A percentile compares a stretch with the other conserved stretches of the same genome.
Conservation (phyloP, 2,329 filamentous ascomycete species). For the Colletotrichum abscissum region DNA sequence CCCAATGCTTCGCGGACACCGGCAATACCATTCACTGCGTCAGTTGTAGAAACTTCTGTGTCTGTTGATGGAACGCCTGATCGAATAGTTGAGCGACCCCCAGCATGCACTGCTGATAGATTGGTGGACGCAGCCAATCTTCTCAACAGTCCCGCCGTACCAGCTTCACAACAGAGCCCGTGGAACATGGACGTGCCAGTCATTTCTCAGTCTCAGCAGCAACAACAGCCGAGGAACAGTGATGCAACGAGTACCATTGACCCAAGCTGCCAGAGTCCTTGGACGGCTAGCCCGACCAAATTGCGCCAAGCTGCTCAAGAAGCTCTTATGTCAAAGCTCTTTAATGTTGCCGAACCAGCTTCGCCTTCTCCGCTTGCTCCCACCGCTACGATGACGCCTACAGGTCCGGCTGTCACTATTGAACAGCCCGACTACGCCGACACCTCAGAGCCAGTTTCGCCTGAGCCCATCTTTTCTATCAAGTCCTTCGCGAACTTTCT, state of each 20-base stretch:
- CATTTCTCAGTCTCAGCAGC: background rate
- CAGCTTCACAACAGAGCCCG: conserved; percentile 26
- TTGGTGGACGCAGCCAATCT: background rate
- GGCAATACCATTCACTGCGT: background rate
- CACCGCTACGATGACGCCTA: background rate
- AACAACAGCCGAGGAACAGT: background rate
- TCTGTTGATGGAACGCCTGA: background rate
- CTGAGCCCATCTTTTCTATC: conserved; percentile 60
- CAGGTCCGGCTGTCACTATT: background rate
- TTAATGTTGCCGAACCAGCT: background rate
- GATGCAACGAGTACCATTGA: background rate
- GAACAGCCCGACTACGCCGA: conserved; percentile 40
- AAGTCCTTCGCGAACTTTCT: conserved; percentile 65
- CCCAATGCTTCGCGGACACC: background rate
- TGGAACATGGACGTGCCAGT: conserved; percentile 20
- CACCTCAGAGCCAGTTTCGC: conserved; percentile 49
- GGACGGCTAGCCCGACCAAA: conserved; percentile 36
- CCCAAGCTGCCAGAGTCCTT: conserved; percentile 34
- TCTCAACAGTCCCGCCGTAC: background rate
- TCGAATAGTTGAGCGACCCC: background rate
- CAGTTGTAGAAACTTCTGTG: background rate
- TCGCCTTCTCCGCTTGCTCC: conserved; percentile 6
- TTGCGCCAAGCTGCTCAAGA: conserved; percentile 11
- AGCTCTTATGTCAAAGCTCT: background rate
- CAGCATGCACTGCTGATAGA: background rate